Percentiles rank a stretch among this genome's conserved stretches.
Conservation (phyloP, 2,329 filamentous ascomycete species). For the Aotearoamyces nothofagi region DNA sequence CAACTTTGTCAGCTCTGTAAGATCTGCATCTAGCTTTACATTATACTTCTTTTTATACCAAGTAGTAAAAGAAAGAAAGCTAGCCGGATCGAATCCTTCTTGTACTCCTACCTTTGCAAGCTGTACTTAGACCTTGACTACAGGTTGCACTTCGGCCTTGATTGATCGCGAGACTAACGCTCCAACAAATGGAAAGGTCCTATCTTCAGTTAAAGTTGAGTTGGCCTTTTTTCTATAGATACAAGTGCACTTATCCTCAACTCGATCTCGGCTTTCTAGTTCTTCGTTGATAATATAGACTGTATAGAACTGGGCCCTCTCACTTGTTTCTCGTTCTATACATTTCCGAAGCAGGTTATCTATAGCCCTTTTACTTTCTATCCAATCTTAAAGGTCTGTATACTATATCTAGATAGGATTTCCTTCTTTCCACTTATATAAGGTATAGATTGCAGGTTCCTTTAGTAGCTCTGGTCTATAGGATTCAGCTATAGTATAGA, state of each 20-base stretch:
- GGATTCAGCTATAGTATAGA: slow-evolving; percentile 6
- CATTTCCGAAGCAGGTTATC: slow-evolving; percentile 6
- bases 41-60: slow-evolving; percentile 10
- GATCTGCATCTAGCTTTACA: slow-evolving; percentile 8
- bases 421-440: slow-evolving; percentile 7
- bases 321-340: slow-evolving; percentile 6
- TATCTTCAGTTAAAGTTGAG: slow-evolving; percentile 4
- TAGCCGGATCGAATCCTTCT: slow-evolving; percentile 8
- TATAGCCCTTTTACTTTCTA: slow-evolving; percentile 8
- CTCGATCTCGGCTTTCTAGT: slow-evolving; percentile 8
- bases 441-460: slow-evolving; percentile 6
- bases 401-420: slow-evolving; percentile 7
- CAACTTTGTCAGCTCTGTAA: slow-evolving; percentile 8
- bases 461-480: slow-evolving; percentile 6
- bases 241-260: slow-evolving; percentile 7
- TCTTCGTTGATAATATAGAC: slow-evolving; percentile 5
- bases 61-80: slow-evolving; percentile 10
- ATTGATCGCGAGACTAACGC: slow-evolving; percentile 6
- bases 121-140: slow-evolving; percentile 2
- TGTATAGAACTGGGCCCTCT: slow-evolving; percentile 7
- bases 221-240: slow-evolving; percentile 6
- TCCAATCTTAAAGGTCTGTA: slow-evolving; percentile 8
- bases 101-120: slow-evolving; percentile 5
- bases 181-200: slow-evolving; percentile 7
- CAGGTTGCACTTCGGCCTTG: slow-evolving; percentile 6